phyloP scores from a whole-genome alignment of 139 green algal genomes.

The Trebouxia sp. region DNA sequence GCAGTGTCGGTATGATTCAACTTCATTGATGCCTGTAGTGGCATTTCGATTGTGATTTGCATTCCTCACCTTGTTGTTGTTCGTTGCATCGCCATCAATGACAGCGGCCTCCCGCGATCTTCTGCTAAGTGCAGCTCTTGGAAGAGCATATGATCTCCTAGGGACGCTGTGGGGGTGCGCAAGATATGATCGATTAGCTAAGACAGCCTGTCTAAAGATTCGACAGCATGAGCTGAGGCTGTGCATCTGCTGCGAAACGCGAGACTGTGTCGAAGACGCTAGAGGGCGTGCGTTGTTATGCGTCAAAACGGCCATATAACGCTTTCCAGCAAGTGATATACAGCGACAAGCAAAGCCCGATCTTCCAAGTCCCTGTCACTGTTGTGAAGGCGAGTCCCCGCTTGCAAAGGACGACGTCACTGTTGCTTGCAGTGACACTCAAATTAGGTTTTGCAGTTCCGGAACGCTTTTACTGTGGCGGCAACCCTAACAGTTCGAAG shows the following conservation, averaged over 20 bases:
- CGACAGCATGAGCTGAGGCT: not conserved
- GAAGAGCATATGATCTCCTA: not conserved
- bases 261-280: not conserved
- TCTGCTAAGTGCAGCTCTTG: slow-evolving; percentile 8
- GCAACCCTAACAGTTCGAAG: slow-evolving; percentile 16
- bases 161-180: not conserved
- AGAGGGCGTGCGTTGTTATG: not conserved
- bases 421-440: too few species aligned
- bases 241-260: not conserved
- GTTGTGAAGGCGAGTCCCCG: too few species aligned
- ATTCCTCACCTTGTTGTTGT: not conserved
- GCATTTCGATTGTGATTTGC: too few species aligned
- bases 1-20: too few species aligned
- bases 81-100: not conserved
- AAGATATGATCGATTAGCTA: not conserved
- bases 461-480: not conserved
- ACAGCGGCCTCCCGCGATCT: not conserved
- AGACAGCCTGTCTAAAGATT: not conserved
- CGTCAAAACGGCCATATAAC: slow-evolving; percentile 10
- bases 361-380: too few species aligned
- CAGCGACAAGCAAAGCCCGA: too few species aligned
- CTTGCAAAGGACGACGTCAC: too few species aligned
- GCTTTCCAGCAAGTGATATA: not conserved
- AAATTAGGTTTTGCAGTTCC: not conserved
- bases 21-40: too few species aligned